Evolutionary conservation across 1,284 basidiomycete genomes (phyloP).

Genomic region (Coriolopsis trogii): DNA sequence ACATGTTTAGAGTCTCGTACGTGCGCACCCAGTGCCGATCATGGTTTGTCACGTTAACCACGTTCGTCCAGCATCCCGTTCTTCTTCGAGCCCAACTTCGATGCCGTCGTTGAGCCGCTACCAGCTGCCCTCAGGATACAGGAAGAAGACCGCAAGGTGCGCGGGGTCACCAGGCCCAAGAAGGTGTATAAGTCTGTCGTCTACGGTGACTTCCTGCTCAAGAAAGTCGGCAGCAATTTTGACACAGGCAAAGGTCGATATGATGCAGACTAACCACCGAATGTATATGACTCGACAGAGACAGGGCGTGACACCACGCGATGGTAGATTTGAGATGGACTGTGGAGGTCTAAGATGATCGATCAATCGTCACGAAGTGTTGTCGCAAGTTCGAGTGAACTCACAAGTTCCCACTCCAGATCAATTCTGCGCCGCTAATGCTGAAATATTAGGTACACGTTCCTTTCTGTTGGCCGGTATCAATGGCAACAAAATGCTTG

Average conservation of each 20-base stretch:
- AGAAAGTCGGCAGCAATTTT: slow-evolving; percentile 78
- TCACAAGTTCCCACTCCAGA: too few species aligned
- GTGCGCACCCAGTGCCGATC: too few species aligned
- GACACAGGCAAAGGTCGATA: slow-evolving; percentile 46
- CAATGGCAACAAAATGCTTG: too few species aligned
- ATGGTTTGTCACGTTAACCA: too few species aligned
- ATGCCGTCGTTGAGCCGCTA: slow-evolving; percentile 64
- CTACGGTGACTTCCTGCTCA: slow-evolving; percentile 75
- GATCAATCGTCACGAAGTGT: too few species aligned
- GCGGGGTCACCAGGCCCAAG: slow-evolving; percentile 7
- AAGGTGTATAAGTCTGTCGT: slow-evolving; percentile 50
- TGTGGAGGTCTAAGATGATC: too few species aligned
- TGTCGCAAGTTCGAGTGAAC: too few species aligned
- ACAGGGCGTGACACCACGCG: too few species aligned
- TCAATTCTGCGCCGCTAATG: too few species aligned
- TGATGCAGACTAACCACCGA: slow-evolving; percentile 16
- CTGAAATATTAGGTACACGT: too few species aligned
- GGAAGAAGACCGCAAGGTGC: slow-evolving; percentile 23
- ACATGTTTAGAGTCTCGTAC: slow-evolving; percentile 34
- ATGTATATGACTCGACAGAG: too few species aligned
- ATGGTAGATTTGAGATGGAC: too few species aligned
- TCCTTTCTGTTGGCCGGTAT: not conserved
- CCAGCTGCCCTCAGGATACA: slow-evolving; percentile 54
- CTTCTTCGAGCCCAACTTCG: slow-evolving; percentile 86
- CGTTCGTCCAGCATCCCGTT: slow-evolving; percentile 63